Conservation (phyloP, 176 grass and related monocot species). For the Avena eriantha region DNA sequence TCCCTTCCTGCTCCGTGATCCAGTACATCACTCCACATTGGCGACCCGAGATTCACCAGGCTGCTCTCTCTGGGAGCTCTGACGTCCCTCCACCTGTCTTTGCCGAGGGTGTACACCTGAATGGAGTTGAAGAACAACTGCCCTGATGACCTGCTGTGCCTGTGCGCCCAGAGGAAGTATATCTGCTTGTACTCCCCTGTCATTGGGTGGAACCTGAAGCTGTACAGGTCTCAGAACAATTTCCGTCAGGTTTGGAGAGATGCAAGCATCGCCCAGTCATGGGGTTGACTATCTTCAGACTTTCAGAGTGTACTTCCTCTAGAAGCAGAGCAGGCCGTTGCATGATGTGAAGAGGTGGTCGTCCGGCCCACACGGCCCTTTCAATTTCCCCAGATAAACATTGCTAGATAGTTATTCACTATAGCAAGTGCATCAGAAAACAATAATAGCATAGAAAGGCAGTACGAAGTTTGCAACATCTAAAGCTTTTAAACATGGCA, state of each 20-base stretch:
- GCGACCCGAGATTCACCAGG: constrained; percentile 45
- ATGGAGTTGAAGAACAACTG: constrained; percentile 38
- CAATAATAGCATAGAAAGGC: not conserved
- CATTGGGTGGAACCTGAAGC: constrained; percentile 45
- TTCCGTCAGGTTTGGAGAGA: constrained; percentile 37
- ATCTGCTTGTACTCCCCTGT: constrained; percentile 45
- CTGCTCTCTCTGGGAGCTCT: constrained; percentile 2
- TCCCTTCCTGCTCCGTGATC: constrained; percentile 30
- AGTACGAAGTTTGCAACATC: not conserved
- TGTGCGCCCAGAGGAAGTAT: constrained; percentile 43
- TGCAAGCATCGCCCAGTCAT: constrained; percentile 36
- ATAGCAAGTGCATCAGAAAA: too few relatives aligned
- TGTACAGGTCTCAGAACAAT: constrained; percentile 14
- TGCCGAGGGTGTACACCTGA: constrained; percentile 47
- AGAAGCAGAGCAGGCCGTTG: constrained; percentile 56
- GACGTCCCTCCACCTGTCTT: constrained; percentile 31
- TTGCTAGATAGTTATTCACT: too few relatives aligned
- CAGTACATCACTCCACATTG: constrained; percentile 46
- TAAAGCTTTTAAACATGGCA: not conserved
- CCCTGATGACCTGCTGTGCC: constrained; percentile 20
- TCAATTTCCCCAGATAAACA: too few relatives aligned
- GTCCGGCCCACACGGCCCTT: not conserved
- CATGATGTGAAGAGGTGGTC: constrained; percentile 47
- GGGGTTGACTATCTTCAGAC: constrained; percentile 33
- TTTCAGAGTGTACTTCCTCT: constrained; percentile 37